Conservation (phyloP, 306 rosid genomes). For the Begonia fuchsioides region DNA sequence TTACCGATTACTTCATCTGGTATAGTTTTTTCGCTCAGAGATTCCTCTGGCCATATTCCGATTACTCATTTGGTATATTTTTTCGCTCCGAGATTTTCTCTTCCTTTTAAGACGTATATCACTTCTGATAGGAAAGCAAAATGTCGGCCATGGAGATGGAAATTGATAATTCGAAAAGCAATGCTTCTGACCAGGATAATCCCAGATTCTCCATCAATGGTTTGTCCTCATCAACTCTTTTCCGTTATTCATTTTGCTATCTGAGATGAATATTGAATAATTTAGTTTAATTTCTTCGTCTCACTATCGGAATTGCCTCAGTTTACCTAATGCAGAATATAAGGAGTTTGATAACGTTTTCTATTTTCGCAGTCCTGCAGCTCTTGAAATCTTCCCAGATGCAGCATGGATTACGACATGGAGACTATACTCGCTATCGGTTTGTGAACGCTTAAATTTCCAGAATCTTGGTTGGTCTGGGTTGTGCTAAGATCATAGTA, state of each 20-base stretch:
- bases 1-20: no score
- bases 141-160: slow-evolving; percentile 77
- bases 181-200: slow-evolving; percentile 36
- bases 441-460: slow-evolving; percentile 6
- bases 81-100: no score
- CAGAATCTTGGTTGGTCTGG: neutral
- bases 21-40: no score
- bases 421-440: slow-evolving; percentile 94
- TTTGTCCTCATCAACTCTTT: slow-evolving; percentile 13
- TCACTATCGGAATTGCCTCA: neutral
- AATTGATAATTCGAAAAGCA: slow-evolving; percentile 44
- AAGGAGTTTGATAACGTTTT: neutral
- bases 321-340: neutral
- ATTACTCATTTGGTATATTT: no score
- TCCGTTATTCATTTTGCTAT: neutral
- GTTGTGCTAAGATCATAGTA: neutral
- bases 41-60: no score
- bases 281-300: neutral
- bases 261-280: no score
- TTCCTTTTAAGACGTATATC: no score
- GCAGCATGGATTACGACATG: slow-evolving; percentile 93
- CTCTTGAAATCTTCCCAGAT: slow-evolving; percentile 88
- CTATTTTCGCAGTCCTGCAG: slow-evolving; percentile 46
- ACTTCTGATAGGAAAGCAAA: slow-evolving; percentile 22
- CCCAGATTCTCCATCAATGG: slow-evolving; percentile 79